phyloP scores from a whole-genome alignment of 768 basidiomycete species.

The Panus rudis region DNA sequence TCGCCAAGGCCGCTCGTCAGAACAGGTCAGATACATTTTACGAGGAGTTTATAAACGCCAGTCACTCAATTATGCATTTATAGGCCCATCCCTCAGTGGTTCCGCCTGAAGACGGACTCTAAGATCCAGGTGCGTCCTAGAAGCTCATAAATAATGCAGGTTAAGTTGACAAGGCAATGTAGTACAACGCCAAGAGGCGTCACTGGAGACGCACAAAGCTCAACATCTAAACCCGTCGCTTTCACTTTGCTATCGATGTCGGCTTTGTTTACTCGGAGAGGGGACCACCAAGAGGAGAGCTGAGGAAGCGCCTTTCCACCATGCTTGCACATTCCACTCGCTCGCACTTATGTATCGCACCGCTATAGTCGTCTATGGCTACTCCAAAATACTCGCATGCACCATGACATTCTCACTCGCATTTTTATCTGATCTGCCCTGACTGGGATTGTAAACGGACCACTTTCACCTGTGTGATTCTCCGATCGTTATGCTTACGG shows the following conservation, averaged over 20 bases:
- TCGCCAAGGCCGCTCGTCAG: conserved; percentile 93
- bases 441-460: too few relatives aligned
- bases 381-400: conserved; percentile 2
- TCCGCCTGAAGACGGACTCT: conserved; percentile 92
- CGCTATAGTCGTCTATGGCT: conserved; percentile 5
- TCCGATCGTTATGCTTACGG: too few relatives aligned
- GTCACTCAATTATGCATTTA: background rate
- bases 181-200: conserved; percentile 95
- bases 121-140: conserved; percentile 70
- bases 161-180: conserved; percentile 3
- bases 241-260: conserved; percentile 1
- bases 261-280: background rate
- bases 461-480: too few relatives aligned
- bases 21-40: conserved; percentile 88
- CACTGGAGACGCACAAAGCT: conserved; percentile 99
- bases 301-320: conserved; percentile 1
- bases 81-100: conserved; percentile 99
- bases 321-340: background rate
- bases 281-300: conserved; percentile 1
- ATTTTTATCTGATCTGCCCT: too few relatives aligned
- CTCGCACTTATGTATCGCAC: conserved; percentile 6
- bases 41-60: background rate
- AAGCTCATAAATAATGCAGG: background rate
- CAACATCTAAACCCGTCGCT: conserved; percentile 61
- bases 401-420: conserved; percentile 4